A percentile compares a stretch with the other conserved stretches of the same genome.
phyloP scores from a whole-genome alignment of 768 basidiomycete genomes.

The Tricholomella constricta region DNA sequence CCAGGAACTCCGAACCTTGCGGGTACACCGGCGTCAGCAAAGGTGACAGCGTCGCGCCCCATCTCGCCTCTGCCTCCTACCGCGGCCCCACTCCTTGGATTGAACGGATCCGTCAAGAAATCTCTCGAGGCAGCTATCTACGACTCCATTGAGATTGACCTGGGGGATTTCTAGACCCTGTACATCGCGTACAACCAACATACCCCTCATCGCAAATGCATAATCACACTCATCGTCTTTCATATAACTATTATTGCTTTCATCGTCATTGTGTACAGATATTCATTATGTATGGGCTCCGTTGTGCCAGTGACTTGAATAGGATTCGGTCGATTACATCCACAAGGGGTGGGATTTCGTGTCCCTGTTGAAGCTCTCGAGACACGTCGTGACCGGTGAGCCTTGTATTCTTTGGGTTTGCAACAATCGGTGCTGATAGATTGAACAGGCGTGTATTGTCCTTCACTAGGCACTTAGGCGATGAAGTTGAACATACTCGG shows the following conservation, averaged over 20 bases:
- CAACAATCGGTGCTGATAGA: no score
- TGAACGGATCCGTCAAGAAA: conserved; percentile 40
- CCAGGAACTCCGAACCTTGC: conserved; percentile 53
- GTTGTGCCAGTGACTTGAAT: conserved; percentile 7
- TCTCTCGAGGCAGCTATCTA: conserved; percentile 59
- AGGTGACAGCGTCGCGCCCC: conserved; percentile 23
- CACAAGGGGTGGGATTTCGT: neutral
- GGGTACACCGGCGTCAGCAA: conserved; percentile 25
- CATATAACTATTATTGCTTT: conserved; percentile 3
- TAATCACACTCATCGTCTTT: neutral
- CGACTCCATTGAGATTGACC: conserved; percentile 71
- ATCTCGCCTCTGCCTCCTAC: conserved; percentile 28
- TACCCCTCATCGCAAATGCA: neutral
- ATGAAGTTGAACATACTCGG: no score
- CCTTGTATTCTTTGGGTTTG: neutral
- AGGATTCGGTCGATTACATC: conserved; percentile 11
- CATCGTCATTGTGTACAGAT: conserved; percentile 10
- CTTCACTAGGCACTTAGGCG: no score
- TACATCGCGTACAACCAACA: neutral
- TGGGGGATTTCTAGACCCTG: conserved; percentile 69
- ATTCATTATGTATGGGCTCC: conserved; percentile 6
- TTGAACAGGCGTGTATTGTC: no score
- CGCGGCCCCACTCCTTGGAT: conserved; percentile 8
- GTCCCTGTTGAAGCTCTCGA: neutral
- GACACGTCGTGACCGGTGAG: neutral